Percentiles rank a stretch among this genome's conserved stretches.
These are phyloP conservation scores for Pseudogymnoascus sp. DNA, from an alignment of 2,329 filamentous ascomycete genomes.

Conservation along the genomic window DNA sequence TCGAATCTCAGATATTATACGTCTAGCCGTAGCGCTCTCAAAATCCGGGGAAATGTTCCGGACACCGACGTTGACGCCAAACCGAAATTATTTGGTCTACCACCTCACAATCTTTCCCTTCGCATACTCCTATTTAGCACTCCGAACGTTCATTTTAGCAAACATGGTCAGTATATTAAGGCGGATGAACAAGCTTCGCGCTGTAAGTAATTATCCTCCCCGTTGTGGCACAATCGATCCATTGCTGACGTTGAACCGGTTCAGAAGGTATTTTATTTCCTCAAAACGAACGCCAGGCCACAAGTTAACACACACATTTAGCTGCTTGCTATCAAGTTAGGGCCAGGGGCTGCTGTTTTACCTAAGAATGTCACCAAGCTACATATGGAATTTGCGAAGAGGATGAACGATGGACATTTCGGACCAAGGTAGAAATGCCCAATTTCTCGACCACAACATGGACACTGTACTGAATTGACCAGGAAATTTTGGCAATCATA, in stretches of 20 bases:
- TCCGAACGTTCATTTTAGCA: constrained; percentile 11
- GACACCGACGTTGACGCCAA: neutral
- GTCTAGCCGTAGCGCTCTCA: neutral
- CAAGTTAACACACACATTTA: constrained; percentile 31
- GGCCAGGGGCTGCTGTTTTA: constrained; percentile 74
- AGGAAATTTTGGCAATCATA: constrained; percentile 85
- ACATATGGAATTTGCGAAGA: constrained; percentile 62
- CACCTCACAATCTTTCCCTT: neutral
- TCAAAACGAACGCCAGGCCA: neutral
- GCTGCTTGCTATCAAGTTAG: constrained; percentile 68
- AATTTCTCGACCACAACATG: neutral
- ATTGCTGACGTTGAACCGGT: constrained; percentile 14
- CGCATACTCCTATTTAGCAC: neutral
- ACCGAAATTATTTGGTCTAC: constrained; percentile 2
- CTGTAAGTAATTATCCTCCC: constrained; percentile 43
- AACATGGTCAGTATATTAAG: constrained; percentile 50
- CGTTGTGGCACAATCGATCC: constrained; percentile 11
- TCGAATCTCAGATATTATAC: neutral
- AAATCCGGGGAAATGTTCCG: constrained; percentile 8
- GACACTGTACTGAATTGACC: constrained; percentile 16
- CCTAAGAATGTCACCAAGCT: constrained; percentile 68
- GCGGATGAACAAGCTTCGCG: constrained; percentile 66
- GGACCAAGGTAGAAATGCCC: constrained; percentile 54
- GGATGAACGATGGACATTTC: constrained; percentile 57
- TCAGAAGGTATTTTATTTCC: constrained; percentile 24